These are phyloP conservation scores for Suillus alpinus DNA, from an alignment of 768 basidiomycete genomes.

Conservation along the genomic window DNA sequence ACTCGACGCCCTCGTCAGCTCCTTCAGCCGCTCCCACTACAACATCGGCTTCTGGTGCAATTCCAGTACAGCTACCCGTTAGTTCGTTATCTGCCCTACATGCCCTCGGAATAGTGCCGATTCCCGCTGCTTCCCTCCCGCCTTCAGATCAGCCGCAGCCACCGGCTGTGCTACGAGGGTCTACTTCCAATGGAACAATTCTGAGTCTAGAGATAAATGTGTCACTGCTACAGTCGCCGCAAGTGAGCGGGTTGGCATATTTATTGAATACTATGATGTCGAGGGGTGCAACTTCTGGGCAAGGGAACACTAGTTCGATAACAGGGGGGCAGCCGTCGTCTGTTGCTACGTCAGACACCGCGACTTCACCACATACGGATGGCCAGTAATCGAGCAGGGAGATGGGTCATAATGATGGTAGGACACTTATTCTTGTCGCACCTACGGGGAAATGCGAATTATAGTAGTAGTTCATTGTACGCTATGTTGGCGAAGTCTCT, in stretches of 20 bases:
- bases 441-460: neutral
- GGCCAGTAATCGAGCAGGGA: neutral
- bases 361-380: neutral
- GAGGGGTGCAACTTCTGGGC: constrained; percentile 31
- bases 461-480: neutral
- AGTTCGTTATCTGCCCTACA: constrained; percentile 55
- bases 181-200: constrained; percentile 68
- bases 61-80: constrained; percentile 72
- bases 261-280: constrained; percentile 71
- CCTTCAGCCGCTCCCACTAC: constrained; percentile 30
- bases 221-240: constrained; percentile 65
- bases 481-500: neutral
- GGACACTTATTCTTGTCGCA: neutral
- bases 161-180: constrained; percentile 73
- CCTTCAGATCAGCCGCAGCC: constrained; percentile 60
- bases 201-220: constrained; percentile 79
- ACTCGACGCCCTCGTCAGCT: constrained; percentile 30
- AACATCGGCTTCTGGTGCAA: constrained; percentile 35
- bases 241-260: constrained; percentile 73
- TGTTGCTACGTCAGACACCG: neutral
- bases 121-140: constrained; percentile 54
- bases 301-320: constrained; percentile 10
- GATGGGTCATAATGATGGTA: neutral
- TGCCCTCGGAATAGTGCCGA: constrained; percentile 70
- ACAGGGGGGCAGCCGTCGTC: neutral